Evolutionary conservation across 2,329 filamentous ascomycete species (phyloP), one percentile per base, ranked within the genome.

Genomic region (Monilinia polystroma): DNA sequence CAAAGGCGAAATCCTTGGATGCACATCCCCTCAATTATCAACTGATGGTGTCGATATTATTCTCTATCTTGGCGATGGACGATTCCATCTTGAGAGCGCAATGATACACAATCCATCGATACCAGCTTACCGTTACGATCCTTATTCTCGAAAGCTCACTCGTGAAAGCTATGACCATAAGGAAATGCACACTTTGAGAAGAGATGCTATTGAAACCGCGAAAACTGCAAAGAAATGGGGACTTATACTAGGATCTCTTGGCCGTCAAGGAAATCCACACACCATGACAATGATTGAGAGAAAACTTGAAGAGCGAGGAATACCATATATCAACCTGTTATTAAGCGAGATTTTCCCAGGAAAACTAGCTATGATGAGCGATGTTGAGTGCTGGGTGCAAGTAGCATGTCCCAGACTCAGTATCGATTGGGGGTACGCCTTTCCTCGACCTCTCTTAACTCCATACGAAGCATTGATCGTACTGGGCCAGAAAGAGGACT

Each of bases 361-460:
- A 0, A 99, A 98, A 80, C 80, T 99, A 71, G 93, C 92, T 0
- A 88, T 95, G 82, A 97, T 99, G 92, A 80, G 81, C 41, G 94
- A 98, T 75, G 91, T 99, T 2, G 94, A 97, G 76, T 96, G 93
- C 73, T 99, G 95, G 95, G 94, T 99, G 51, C 95, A 99, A 79
- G 93, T 99, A 62, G 95, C 95, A 6, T 99, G 95, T 79, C 95
- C 95, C n/a, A 82, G 95, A 60, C 76, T 99, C 76, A 98, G 94
- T 78, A 99, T 99, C 72, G 95, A 99, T 79, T 99, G 95, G 95
- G 95, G 95, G 0, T 98, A 98, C 80, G 95, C 95, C 0, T 99
- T 99, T 76, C 86, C 92, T 1, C 81, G 91, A 57, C 95, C 95
- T 58, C 77, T 99, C 67, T 79, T 99, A 75, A 98, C 94, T 63